These are phyloP conservation scores for Sarcomyxa edulis DNA, from an alignment of 768 basidiomycete genomes.

Conservation along the genomic window DNA sequence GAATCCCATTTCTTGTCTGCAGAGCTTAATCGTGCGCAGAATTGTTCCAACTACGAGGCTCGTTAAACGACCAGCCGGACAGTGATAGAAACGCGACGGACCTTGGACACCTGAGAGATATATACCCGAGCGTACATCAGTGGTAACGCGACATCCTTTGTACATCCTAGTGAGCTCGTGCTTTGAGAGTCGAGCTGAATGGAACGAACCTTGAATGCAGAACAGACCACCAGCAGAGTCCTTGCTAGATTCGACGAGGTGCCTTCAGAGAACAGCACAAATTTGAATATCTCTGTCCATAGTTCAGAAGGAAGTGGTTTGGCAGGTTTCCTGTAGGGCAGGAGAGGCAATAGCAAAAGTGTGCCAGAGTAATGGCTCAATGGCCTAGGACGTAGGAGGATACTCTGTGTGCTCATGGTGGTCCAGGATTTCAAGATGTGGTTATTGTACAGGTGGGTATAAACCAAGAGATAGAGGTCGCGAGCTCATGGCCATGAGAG, in stretches of 20 bases:
- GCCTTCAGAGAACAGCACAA: slow-evolving; percentile 23
- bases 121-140: slow-evolving; percentile 55
- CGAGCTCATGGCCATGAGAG: too few relatives aligned
- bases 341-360: slow-evolving; percentile 62
- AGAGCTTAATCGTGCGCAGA: slow-evolving; percentile 48
- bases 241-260: slow-evolving; percentile 11
- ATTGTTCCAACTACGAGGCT: slow-evolving; percentile 44
- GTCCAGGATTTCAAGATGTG: too few relatives aligned
- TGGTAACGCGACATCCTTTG: slow-evolving; percentile 62
- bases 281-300: slow-evolving; percentile 60
- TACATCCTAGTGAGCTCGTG: neutral
- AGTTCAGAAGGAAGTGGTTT: slow-evolving; percentile 64
- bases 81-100: too few relatives aligned
- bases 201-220: slow-evolving; percentile 37
- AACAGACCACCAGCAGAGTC: slow-evolving; percentile 33
- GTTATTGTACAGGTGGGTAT: too few relatives aligned
- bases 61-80: too few relatives aligned
- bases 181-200: neutral
- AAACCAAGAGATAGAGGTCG: too few relatives aligned
- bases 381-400: slow-evolving; percentile 64
- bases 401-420: slow-evolving; percentile 29
- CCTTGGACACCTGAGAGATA: slow-evolving; percentile 38
- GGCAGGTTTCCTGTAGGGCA: slow-evolving; percentile 46
- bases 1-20: slow-evolving; percentile 86
- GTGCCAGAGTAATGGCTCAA: slow-evolving; percentile 54